These are phyloP conservation scores for Phytophthora sansomeana DNA, from an alignment of 352 stramenopile species.

Conservation along the genomic window DNA sequence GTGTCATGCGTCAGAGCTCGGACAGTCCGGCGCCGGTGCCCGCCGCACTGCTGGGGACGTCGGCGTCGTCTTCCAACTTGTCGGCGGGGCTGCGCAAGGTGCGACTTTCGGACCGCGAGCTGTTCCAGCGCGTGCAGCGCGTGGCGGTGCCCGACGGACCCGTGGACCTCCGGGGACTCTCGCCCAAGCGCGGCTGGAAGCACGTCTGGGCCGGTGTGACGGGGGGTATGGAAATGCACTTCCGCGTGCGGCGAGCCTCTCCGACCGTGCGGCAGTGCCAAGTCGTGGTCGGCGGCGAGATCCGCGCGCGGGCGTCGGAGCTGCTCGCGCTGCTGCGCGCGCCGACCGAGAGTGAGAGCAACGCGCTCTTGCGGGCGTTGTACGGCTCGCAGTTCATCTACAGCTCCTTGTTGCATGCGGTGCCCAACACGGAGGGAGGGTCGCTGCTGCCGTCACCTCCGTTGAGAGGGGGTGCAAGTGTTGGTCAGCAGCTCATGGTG, in stretches of 20 bases:
- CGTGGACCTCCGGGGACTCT: constrained; percentile 23
- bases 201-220: constrained; percentile 21
- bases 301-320: constrained; percentile 24
- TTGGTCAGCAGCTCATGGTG: constrained; percentile 35
- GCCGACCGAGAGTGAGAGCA: constrained; percentile 47
- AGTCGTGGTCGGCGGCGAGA: constrained; percentile 31
- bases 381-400: constrained; percentile 50
- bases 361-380: constrained; percentile 34
- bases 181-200: constrained; percentile 35
- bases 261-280: constrained; percentile 26
- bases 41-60: constrained; percentile 18
- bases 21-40: constrained; percentile 8
- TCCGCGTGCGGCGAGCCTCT: not conserved
- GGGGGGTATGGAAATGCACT: constrained; percentile 28
- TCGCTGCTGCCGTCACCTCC: constrained; percentile 16
- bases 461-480: not conserved
- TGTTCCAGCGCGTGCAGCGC: constrained; percentile 37
- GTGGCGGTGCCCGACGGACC: constrained; percentile 25
- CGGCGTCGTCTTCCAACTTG: constrained; percentile 31
- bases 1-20: constrained; percentile 17
- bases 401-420: constrained; percentile 43
- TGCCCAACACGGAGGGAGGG: constrained; percentile 20
- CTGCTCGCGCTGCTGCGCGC: constrained; percentile 36
- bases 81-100: constrained; percentile 30
- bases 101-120: constrained; percentile 32